Evolutionary conservation across 768 basidiomycete species (phyloP), one percentile per base, ranked within the genome.

Genomic region (Hericium coralloides): DNA sequence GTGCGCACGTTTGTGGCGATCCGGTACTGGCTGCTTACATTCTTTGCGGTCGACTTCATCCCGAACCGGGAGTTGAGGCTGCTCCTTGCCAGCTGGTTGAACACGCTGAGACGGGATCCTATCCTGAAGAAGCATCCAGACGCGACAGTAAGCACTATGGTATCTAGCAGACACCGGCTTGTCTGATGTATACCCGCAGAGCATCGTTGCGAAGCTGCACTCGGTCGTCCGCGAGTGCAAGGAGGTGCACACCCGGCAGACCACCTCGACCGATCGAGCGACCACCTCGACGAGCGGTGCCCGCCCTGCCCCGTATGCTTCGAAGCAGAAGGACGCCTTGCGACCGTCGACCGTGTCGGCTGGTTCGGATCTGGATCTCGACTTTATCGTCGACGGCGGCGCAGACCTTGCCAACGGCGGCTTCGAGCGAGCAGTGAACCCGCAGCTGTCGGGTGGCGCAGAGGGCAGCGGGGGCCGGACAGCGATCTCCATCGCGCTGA

Each of bases 1-100:
- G 89, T 93, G 9, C 77, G 94, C 65, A 95, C 93, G 12, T 94
- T 92, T 67, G 88, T 92, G 36, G 91, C 92, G 5, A 83, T 95
- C 55, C 80, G 91, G 45, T 92, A 92, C 66, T 97, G 94, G 93
- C 68, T 95, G 48, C 72, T 92, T 65, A 92, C 91, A 7, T 95
- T 95, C 69, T 95, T 95, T 69, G 79, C 79, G 52, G 87, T 90
- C 60, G 93, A 97, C 67, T 95, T 95, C 65, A 71, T 92, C 58
- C 84, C 88, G 45, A 85, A 89, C 70, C 79, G 83, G 58, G 89
- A 88, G 63, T 70, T 95, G 65, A 77, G 93, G 62, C 66, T 84
- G 25, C 68, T 87, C 45, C 74, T 94, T 49, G 82, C 90, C 17
- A 77, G 79, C 49, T 95, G 91, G 90, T 65, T 95, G 57, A 97